These are phyloP conservation scores for Talaromyces sp. DNA, from an alignment of 2,329 filamentous ascomycete species.

Conservation along the genomic window DNA sequence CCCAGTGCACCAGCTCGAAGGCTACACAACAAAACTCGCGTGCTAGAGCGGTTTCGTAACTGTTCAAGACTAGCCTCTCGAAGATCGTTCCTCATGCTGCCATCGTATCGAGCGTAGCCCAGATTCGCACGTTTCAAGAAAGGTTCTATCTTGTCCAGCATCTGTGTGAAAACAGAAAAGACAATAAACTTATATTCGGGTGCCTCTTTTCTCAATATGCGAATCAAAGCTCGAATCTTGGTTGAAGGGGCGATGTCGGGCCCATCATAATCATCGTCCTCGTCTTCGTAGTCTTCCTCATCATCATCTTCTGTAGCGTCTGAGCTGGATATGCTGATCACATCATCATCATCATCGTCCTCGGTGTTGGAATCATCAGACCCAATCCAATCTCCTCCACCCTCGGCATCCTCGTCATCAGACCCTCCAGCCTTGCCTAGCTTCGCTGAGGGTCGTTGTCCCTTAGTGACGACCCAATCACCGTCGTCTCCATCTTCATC, in stretches of 20 bases:
- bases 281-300: constrained; percentile 40
- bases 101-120: constrained; percentile 85
- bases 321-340: constrained; percentile 19
- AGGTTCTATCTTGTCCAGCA: constrained; percentile 93
- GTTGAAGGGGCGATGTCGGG: constrained; percentile 61
- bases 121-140: constrained; percentile 74
- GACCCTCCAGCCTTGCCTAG: constrained; percentile 75
- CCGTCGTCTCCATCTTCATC: constrained; percentile 60
- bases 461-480: constrained; percentile 74
- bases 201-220: constrained; percentile 74
- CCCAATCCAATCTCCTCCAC: constrained; percentile 73
- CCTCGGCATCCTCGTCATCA: constrained; percentile 85
- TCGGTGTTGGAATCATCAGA: constrained; percentile 64
- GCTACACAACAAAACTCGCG: constrained; percentile 83
- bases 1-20: constrained; percentile 90
- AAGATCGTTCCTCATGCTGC: constrained; percentile 87
- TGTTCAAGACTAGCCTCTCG: constrained; percentile 80
- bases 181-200: constrained; percentile 92
- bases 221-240: constrained; percentile 83
- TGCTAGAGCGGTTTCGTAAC: constrained; percentile 69
- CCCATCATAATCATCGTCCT: constrained; percentile 34
- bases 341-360: constrained; percentile 24
- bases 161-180: constrained; percentile 96
- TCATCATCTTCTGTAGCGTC: constrained; percentile 21
- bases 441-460: constrained; percentile 54